phyloP scores from a whole-genome alignment of 2,329 filamentous ascomycete genomes.

The Colletotrichum liaoningense region DNA sequence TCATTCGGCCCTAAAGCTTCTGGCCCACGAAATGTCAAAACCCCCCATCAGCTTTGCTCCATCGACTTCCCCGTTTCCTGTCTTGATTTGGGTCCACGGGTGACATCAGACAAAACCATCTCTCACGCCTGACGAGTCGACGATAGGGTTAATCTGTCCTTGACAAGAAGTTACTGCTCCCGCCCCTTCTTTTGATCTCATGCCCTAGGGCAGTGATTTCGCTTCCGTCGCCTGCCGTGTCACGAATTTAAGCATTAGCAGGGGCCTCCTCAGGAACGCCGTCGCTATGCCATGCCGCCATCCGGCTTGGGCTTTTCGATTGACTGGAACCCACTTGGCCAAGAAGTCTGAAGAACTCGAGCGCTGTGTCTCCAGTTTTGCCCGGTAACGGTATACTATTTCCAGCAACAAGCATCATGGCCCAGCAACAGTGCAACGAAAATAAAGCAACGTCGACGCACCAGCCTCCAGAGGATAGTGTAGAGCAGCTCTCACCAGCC shows the following conservation, averaged over 20 bases:
- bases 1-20: constrained; percentile 17
- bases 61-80: constrained; percentile 10
- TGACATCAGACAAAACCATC: constrained; percentile 32
- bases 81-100: constrained; percentile 11
- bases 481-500: constrained; percentile 7
- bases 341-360: neutral
- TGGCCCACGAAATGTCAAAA: neutral
- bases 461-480: neutral
- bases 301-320: constrained; percentile 11
- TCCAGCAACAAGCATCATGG: constrained; percentile 12
- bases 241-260: neutral
- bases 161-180: neutral
- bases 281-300: constrained; percentile 9
- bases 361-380: constrained; percentile 20
- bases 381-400: constrained; percentile 6
- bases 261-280: neutral
- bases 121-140: constrained; percentile 11
- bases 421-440: constrained; percentile 1
- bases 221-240: constrained; percentile 1
- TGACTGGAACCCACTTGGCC: neutral
- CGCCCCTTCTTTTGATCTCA: neutral
- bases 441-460: neutral
- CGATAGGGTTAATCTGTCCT: neutral
- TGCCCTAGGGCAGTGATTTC: neutral
- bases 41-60: neutral